Base-by-base conservation (phyloP, 1,139 yeast genomes). In the Scheffersomyces quercinus region DNA sequence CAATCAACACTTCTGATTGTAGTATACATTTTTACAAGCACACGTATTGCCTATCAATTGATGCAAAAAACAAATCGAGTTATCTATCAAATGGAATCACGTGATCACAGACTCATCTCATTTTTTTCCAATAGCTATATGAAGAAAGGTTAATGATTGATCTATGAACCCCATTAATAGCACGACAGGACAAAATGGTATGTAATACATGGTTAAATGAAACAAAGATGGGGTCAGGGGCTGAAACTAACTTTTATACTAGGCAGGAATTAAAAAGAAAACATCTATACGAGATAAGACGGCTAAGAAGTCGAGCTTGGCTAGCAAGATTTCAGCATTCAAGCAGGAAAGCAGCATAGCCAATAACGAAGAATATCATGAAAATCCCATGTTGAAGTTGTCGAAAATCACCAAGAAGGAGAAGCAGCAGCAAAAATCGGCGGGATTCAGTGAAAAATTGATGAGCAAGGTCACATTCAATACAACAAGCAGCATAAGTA, bases 381-480 rank as follows among this genome's bases (percentile, higher is more conserved):
- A 70, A 45, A 77, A 79, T 53, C 85, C 86, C 1, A 71, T 78
- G 52, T 65, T 82, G 36, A 82, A 81, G 53, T 74, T 77, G 44
- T 73, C 69, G 56, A 79, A 79, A 49, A 71, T 71, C 35, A 64
- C 80, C 10, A 83, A 82, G 60, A 78, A 70, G 55, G 84, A 80
- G 34, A 83, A 82, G 52, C 77, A 71, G 45, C 59, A 56, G 35
- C 65, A 49, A 49, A 72, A 64, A 57, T 62, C 62, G 50, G 65
- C 54, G 42, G 63, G 40, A 38, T 67, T 58, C 59, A 63, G 57
- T 45, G 66, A 60, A 52, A 57, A 57, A 39, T 55, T 55, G 61
- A 53, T 59, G 39, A 53, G 49, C 32, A 64, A 65, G 41, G 64
- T 63, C 24, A 64, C 71, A 9, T 60, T 62, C 48, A 67, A 66